Base-by-base conservation (phyloP, 768 basidiomycete species). In the Boletus fagicola region DNA sequence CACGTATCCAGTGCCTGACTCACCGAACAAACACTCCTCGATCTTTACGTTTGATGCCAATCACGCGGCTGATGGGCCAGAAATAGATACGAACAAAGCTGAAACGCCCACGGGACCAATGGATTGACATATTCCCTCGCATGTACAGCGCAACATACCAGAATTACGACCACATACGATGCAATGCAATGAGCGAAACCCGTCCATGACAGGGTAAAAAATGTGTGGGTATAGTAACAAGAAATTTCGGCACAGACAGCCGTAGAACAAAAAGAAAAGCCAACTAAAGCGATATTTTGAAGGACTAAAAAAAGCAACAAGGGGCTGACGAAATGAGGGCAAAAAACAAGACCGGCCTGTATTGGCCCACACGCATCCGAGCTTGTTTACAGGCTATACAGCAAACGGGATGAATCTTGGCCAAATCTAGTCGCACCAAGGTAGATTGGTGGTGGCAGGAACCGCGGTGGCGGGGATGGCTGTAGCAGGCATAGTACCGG, bases 351-450 rank as follows among this genome's bases (percentile, higher is more conserved):
- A 51, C 67, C 69, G 40, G 71, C 64, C 62, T 63, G 65, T 61
- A 51, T 63, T 49, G 49, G 49, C 66, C 61, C 53, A 51, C 57
- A 53, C 51, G 38, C 51, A 51, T 42, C 38, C 57, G n/a, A 35
- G 52, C 54, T 45, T 36, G 33, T 56, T 35, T 52, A 56, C 62
- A 52, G 48, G 24, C 35, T 18, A 49, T 18, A 9, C 6, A n/a
- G 12, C 43, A 33, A 35, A 35, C 15, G 28, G 15, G 15, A 40
- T 9, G 38, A 11, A 5, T n/a, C 30, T 6, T 44, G 39, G 22
- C 48, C 36, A 43, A 18, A 50, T 33, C 53, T 83, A 78, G 60
- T 83, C 80, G 69, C 83, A 84, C 63, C 59, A 83, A 43, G 81
- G 81, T 16, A 82, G 66, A 61, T 77, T 74, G 1, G 26, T 22